These are phyloP conservation scores for Puya raimondii DNA, from an alignment of 176 grass and related monocot species.

Conservation along the genomic window DNA sequence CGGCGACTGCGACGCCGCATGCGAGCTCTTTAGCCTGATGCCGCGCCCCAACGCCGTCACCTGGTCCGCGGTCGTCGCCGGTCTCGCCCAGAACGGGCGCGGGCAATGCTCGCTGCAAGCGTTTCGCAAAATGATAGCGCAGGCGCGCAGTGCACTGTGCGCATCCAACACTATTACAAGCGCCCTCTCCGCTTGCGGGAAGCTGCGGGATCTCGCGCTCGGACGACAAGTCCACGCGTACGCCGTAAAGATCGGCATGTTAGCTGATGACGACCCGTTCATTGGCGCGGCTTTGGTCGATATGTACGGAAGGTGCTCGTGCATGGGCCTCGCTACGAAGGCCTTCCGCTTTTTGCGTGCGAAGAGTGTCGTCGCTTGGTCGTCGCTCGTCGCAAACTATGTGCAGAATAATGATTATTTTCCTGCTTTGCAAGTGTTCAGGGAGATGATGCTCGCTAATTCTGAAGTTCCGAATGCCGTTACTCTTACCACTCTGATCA, in stretches of 20 bases:
- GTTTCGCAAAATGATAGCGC: constrained; percentile 23
- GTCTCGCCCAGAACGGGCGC: constrained; percentile 12
- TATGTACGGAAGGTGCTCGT: constrained; percentile 25
- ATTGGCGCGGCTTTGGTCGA: constrained; percentile 20
- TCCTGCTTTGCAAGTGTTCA: constrained; percentile 12
- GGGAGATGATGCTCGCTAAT: constrained; percentile 7
- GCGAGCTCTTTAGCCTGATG: constrained; percentile 17
- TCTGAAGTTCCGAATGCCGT: constrained; percentile 6
- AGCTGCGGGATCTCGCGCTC: constrained; percentile 7
- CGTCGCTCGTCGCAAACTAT: constrained; percentile 25
- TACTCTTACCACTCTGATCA: constrained; percentile 15
- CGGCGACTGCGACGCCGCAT: constrained; percentile 7
- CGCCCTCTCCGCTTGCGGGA: constrained; percentile 20
- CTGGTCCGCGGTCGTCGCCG: constrained; percentile 27
- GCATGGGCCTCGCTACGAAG: constrained; percentile 4
- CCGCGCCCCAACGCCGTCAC: constrained; percentile 22
- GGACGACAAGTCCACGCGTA: constrained; percentile 21
- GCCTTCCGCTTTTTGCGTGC: constrained; percentile 12
- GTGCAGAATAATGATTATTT: constrained; percentile 6
- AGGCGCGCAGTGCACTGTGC: background rate
- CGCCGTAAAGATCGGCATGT: constrained; percentile 9
- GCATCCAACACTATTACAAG: constrained; percentile 20
- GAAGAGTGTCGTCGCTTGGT: constrained; percentile 25
- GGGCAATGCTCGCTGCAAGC: constrained; percentile 7
- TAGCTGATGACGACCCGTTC: constrained; percentile 11